Evolutionary conservation across 176 grass and related monocot species (phyloP), one percentile per base, ranked within the genome.

Genomic region (Secale cereale): DNA sequence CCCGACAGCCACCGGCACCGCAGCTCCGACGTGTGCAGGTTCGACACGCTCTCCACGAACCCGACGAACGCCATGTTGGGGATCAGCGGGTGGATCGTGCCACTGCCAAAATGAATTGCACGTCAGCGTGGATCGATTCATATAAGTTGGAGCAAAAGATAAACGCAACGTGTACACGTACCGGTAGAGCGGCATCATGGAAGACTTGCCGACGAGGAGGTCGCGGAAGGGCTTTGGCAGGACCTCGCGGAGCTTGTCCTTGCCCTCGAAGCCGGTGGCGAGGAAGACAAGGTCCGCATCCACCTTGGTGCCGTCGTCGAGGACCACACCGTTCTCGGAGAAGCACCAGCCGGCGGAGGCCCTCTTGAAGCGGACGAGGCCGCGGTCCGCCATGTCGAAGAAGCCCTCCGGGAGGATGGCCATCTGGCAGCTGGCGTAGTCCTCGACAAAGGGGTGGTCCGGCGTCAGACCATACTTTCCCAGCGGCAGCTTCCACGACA

Each of bases 11-110:
- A 99, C 40, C 91, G 87, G 87, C 97, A 99, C 19, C 97, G 78
- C 25, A 99, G 90, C 85, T 99, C 97, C 29, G 97, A 99, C 36
- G 97, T 96, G 88, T 99, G 97, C 70, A 99, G 91, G 88, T 99
- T 99, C 8, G 97, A 96, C 40, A 99, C 97, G 82, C 97, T 99
- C 93, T 99, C 97, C 25, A 99, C 88, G 93, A 92, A 99, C 50
- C 97, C 97, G 17, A 99, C 89, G 87, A 96, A 99, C 28, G 97
- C 97, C 93, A 99, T 99, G 90, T 99, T 89, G 6, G 93, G 93
- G 66, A 99, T 92, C 41, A 96, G 85, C 10, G 97, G 97, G 59
- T 99, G 97, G 64, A 99, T 94, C 13, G 97, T 96, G n/a, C 97
- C 93, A 1, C 96, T 95, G 82, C 39, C 1, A 52, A 19, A 52